These are phyloP conservation scores for Naematelia encephala DNA, from an alignment of 768 basidiomycete species.

Conservation along the genomic window DNA sequence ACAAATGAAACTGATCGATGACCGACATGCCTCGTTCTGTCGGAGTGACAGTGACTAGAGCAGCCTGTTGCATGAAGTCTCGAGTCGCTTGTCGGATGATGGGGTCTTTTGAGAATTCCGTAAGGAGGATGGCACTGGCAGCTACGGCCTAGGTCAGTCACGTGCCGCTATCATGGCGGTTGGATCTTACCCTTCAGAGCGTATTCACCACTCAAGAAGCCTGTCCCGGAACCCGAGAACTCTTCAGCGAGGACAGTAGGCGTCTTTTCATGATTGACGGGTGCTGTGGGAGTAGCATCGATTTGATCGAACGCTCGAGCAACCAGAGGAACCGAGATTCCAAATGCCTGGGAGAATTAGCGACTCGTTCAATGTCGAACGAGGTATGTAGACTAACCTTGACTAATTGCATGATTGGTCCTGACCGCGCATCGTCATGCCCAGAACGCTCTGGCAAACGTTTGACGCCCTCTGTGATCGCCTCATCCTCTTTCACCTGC, in stretches of 20 bases:
- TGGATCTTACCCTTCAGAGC: slow-evolving; percentile 41
- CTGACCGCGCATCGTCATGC: slow-evolving; percentile 23
- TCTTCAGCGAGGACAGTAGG: slow-evolving; percentile 82
- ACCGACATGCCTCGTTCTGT: slow-evolving; percentile 72
- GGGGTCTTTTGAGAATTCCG: slow-evolving; percentile 91
- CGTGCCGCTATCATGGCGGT: background rate
- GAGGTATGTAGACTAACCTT: slow-evolving; percentile 58
- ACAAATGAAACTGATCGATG: slow-evolving; percentile 56
- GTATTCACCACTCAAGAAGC: slow-evolving; percentile 27
- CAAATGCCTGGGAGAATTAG: slow-evolving; percentile 65
- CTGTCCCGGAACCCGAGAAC: slow-evolving; percentile 59
- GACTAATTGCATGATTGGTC: slow-evolving; percentile 57
- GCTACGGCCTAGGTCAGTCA: slow-evolving; percentile 18
- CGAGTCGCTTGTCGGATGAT: slow-evolving; percentile 75
- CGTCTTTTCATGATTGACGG: slow-evolving; percentile 67
- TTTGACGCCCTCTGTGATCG: slow-evolving; percentile 38
- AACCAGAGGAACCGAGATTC: slow-evolving; percentile 73
- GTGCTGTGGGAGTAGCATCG: slow-evolving; percentile 21
- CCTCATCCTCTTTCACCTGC: slow-evolving; percentile 59
- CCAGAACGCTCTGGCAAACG: slow-evolving; percentile 38
- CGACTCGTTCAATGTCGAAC: background rate
- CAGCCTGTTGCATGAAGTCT: slow-evolving; percentile 68
- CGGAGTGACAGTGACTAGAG: slow-evolving; percentile 71
- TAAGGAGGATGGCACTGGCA: slow-evolving; percentile 67
- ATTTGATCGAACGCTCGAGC: slow-evolving; percentile 68